Base-by-base conservation (phyloP, 768 basidiomycete genomes). In the Cystobasidiopsis lactophilus region DNA sequence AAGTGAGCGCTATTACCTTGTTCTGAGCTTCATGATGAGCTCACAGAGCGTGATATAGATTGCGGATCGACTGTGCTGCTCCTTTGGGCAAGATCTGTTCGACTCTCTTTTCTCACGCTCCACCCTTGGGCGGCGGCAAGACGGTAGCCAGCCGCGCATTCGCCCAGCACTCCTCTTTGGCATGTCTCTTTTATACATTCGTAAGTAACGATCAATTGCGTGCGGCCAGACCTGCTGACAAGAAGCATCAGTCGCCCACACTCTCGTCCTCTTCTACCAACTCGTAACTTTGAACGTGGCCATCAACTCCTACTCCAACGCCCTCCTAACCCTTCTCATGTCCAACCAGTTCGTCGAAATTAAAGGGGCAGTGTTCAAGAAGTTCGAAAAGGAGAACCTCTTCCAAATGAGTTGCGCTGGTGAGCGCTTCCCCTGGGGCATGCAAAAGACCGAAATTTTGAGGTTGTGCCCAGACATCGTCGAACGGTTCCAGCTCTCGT, bases 271-370 rank as follows among this genome's bases (percentile, higher is more conserved):
- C 76, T 77, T 95, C 48, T 98, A 95, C 63, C 86, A 95, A 65
- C 73, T 95, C 47, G 82, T 91, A 51, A 76, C 88, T 3, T 73
- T 98, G 52, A 96, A 96, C 58, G 91, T 98, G 33, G 91, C 93
- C 3, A 82, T 98, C 63, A 96, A 96, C 68, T 91, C 88, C 18
- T 98, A 91, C 66, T 89, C 95, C 65, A 83, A 96, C 61, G 80
- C 91, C 2, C 76, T 98, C 5, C 72, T 98, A 38, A 93, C 89
- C 0, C 74, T 98, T 0, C 74, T 98, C 7, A 78, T 98, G 41
- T 93, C 86, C 41, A 98, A 96, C 63, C 93, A 98, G 66, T 96
- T 98, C 62, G 91, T 96, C 31, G 93, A 98, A 68, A 96, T 96
- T 67, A 98, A 98, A 68, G 89, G 91, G 31, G 86, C 84, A 64